Base-by-base conservation (phyloP, 768 basidiomycete genomes). In the Lyophyllum semitale region DNA sequence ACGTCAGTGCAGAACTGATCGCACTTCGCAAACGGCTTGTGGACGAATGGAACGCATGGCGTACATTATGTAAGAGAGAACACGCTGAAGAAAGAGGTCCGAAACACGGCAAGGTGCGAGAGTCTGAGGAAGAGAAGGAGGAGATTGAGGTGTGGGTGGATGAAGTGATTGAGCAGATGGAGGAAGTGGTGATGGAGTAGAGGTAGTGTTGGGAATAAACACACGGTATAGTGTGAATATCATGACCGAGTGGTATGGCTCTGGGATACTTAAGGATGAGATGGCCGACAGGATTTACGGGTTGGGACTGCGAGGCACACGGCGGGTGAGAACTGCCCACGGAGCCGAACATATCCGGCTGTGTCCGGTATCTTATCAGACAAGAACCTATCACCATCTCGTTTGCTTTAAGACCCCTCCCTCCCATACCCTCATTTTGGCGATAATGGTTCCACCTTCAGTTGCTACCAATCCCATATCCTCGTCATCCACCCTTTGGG, bases 31-130 rank as follows among this genome's bases (percentile, higher is more conserved):
- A 92, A 71, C 83, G 97, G 44, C 81, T 98, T 50, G 89, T 98
- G 63, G 93, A 97, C 66, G 97, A 99, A 74, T 99, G 97, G 97
- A 97, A 99, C 73, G 93, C 96, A 40, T 98, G 97, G 97, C 84
- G 96, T 48, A 64, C 77, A 22, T 80, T 84, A 59, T 86, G 88
- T 61, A 85, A 51, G 18, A 53, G 51, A 45, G 60, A 63, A 2
- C 51, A 51, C 26, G 43, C 43, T 17, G 63, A 63, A 13, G 52
- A 50, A 35, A 54, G 43, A 35, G 42, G 48, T 25, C 53, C 55
- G n/a, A 55, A 53, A 23, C 53, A 51, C 47, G 58, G 56, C 7
- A 58, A 61, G 37, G 29, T 30, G 8, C 55, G 43, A 20, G 59
- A 57, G 1, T 64, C 63, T 60, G 73, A 73, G 6, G 78, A 80